Evolutionary conservation across 306 rosid species (phyloP), one percentile per base, ranked within the genome.

Genomic region (barrel medic (Medicago truncatula)): DNA sequence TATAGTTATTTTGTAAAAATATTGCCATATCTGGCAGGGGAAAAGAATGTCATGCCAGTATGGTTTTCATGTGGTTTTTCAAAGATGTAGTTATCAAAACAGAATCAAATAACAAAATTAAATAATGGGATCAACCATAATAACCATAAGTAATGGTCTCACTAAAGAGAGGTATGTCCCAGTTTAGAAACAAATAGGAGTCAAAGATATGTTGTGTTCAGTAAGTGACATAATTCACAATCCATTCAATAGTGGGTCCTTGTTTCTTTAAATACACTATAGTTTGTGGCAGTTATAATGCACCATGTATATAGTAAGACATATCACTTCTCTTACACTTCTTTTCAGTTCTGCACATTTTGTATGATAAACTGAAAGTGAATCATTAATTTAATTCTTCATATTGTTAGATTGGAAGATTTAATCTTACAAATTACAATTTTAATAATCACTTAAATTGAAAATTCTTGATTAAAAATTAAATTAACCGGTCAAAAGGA

Each of bases 1-100:
- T 28, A 28, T 28, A 2, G 4, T 28, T 28, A 28, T 28, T 28
- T 21, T 21, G 23, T 21, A 21, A 21, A 21, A 21, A 2, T n/a
- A n/a, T n/a, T n/a, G n/a, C 31, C 81, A 79, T 87, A 78, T 80
- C 94, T 83, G 77, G 64, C 2, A 81, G 86, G 85, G 76, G 76
- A 74, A 85, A 86, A 85, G 75, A 78, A 82, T 54, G 76, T 11
- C 59, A 74, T 16, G 46, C 82, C 70, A 87, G 90, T 78, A 77
- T 46, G 49, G 53, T 21, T 23, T 21, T 12, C 58, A 41, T 74
- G 78, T 76, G 65, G 83, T 66, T 71, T 15, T 73, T 71, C 25
- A 54, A 74, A 67, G 43, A 58, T 34, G 13, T 43, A 14, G 57
- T 56, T 47, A 14, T 47, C 17, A 47, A 47, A 59, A 54, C 6